These are phyloP conservation scores for Kazachstania sp. DNA, from an alignment of 1,139 yeast species.

Conservation along the genomic window DNA sequence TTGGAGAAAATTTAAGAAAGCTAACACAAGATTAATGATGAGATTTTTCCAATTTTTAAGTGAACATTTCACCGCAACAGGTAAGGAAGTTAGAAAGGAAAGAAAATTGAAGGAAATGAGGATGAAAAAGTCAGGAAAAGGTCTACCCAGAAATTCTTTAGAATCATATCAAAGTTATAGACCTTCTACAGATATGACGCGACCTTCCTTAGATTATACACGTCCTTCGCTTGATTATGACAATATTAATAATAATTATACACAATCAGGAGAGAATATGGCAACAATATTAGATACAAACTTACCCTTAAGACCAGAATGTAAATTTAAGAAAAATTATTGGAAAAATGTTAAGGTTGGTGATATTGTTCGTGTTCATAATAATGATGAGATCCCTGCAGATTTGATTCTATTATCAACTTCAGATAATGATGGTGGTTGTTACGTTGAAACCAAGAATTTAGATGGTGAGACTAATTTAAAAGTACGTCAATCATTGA, in stretches of 20 bases:
- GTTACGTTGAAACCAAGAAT: slow-evolving; percentile 89
- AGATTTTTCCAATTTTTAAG: slow-evolving; percentile 28
- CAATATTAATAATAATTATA: slow-evolving; percentile 6
- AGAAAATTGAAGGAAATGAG: slow-evolving; percentile 12
- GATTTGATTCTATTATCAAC: slow-evolving; percentile 74
- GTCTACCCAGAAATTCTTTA: slow-evolving; percentile 23
- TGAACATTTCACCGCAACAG: slow-evolving; percentile 33
- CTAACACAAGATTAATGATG: slow-evolving; percentile 33
- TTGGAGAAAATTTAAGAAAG: slow-evolving; percentile 57
- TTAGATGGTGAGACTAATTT: slow-evolving; percentile 94
- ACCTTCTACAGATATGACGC: slow-evolving; percentile 21
- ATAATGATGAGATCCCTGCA: slow-evolving; percentile 90
- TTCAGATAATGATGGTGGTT: slow-evolving; percentile 81
- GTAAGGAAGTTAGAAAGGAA: slow-evolving; percentile 27
- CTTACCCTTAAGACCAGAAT: slow-evolving; percentile 22
- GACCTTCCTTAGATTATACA: slow-evolving; percentile 23
- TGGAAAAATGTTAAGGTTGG: slow-evolving; percentile 93
- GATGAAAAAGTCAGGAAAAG: slow-evolving; percentile 12
- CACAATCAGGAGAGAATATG: background rate
- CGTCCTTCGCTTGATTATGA: slow-evolving; percentile 12
- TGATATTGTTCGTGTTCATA: slow-evolving; percentile 73
- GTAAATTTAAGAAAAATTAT: slow-evolving; percentile 54
- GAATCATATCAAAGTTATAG: slow-evolving; percentile 27
- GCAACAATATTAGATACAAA: slow-evolving; percentile 20
- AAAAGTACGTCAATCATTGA: slow-evolving; percentile 68